Evolutionary conservation across 176 grass and related monocot species (phyloP).

Genomic region (Avena atlantica): DNA sequence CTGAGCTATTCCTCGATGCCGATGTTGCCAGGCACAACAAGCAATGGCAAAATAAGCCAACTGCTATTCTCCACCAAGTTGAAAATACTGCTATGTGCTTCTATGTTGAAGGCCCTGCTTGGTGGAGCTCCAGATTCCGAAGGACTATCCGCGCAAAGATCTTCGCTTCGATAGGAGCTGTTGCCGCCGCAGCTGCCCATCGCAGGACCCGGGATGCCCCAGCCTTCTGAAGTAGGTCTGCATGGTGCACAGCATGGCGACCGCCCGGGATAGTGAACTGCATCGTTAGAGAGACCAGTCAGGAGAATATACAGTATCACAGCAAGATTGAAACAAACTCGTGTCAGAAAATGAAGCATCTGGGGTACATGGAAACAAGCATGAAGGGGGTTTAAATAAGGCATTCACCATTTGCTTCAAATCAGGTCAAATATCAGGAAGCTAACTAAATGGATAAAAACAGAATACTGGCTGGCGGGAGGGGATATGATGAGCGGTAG

Average conservation of each 20-base stretch:
- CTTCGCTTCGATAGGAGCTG: slow-evolving; percentile 91
- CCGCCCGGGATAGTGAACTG: slow-evolving; percentile 97
- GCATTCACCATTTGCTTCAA: background rate
- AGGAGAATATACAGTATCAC: slow-evolving; percentile 16
- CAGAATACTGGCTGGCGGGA: background rate
- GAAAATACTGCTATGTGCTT: background rate
- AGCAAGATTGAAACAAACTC: background rate
- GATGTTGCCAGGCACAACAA: background rate
- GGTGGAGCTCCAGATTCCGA: slow-evolving; percentile 94
- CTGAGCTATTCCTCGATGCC: background rate
- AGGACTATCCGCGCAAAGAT: slow-evolving; percentile 93
- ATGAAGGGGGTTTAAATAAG: background rate
- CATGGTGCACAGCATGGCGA: slow-evolving; percentile 84
- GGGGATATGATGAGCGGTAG: background rate
- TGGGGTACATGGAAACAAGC: background rate
- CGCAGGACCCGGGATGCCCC: slow-evolving; percentile 78
- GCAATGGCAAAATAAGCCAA: background rate
- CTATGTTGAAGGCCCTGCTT: slow-evolving; percentile 63
- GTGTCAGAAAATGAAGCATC: background rate
- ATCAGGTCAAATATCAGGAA: background rate
- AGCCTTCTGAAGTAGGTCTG: slow-evolving; percentile 79
- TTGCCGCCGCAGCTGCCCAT: slow-evolving; percentile 73
- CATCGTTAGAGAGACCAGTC: background rate
- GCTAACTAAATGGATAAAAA: background rate
- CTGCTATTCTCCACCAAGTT: background rate